Evolutionary conservation across 2,329 filamentous ascomycete genomes (phyloP), one percentile per base, ranked within the genome.

Genomic region (Botryosphaeria dothidea): DNA sequence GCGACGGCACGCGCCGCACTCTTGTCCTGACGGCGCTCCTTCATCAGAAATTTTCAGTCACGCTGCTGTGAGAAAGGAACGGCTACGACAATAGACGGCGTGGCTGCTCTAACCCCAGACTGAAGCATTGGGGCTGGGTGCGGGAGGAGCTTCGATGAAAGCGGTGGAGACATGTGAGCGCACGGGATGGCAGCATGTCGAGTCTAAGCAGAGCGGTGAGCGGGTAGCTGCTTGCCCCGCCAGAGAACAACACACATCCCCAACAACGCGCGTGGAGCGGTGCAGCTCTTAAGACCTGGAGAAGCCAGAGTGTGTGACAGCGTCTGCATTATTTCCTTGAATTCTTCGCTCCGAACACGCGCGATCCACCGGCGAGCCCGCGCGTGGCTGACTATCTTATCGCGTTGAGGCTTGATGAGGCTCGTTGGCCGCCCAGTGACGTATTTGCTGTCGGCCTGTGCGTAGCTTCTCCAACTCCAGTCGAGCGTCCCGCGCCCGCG

Each of bases 401-500:
- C 56, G 56, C 21, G 34, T 21, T 46, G 38, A 60, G 27, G 38
- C 56, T 60, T 43, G 56, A 60, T 60, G 56, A 46, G 56, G 56
- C 41, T 60, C 56, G 41, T 46, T 23, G 56, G 56, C 56, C 56
- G 56, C 38, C 7, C 56, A 60, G 56, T 60, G 56, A 60, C 56
- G 56, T 60, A 60, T 34, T 4, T 38, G 8, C 31, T 34, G 17
- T 4, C 54, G 56, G 56, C 56, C 61, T 54, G 61, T 64, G 61
- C 61, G 49, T 34, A 31, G 48, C 61, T 52, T 52, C 46, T 43
- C 56, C 56, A 54, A 46, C 46, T 29, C 60, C 60, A 17, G 48
- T 64, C 38, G 48, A 63, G 60, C 49, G 43, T 56, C 38, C 60
- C 60, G 60, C 61, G 48, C 34, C 36, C 61, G 34, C 61, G 43